Conservation (phyloP, 106 monocot species). For the Phalaenopsis equestris region DNA sequence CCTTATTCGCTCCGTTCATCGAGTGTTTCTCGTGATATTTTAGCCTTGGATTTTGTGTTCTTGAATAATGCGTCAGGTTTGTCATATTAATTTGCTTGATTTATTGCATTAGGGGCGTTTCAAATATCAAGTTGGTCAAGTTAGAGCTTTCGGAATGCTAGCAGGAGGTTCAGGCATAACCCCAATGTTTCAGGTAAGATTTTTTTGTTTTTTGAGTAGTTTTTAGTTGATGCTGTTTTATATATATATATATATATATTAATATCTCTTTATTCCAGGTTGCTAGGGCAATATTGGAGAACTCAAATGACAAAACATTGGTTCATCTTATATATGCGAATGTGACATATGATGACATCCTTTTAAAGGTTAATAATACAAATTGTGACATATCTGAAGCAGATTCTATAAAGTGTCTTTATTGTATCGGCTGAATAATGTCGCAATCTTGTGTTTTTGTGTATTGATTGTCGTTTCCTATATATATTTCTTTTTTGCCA, state of each 20-base stretch:
- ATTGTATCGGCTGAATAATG: not conserved
- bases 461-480: too few relatives aligned
- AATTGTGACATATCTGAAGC: not conserved
- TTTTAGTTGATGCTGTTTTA: too few relatives aligned
- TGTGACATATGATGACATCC: conserved; percentile 92
- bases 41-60: too few relatives aligned
- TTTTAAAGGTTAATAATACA: conserved; percentile 60
- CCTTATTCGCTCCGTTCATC: too few relatives aligned
- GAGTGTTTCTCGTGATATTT: too few relatives aligned
- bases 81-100: not conserved
- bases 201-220: too few relatives aligned
- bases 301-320: conserved; percentile 71
- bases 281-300: conserved; percentile 89
- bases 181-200: conserved; percentile 87
- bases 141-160: conserved; percentile 92
- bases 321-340: conserved; percentile 96
- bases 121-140: conserved; percentile 83
- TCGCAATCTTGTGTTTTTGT: too few relatives aligned
- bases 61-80: too few relatives aligned
- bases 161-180: conserved; percentile 99
- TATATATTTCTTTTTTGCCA: too few relatives aligned
- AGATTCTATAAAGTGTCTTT: not conserved
- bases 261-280: conserved; percentile 33
- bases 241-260: not conserved
- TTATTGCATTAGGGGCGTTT: conserved; percentile 70